Conservation (phyloP, 2,329 filamentous ascomycete genomes). For the Plectosphaerella cucumerina region DNA sequence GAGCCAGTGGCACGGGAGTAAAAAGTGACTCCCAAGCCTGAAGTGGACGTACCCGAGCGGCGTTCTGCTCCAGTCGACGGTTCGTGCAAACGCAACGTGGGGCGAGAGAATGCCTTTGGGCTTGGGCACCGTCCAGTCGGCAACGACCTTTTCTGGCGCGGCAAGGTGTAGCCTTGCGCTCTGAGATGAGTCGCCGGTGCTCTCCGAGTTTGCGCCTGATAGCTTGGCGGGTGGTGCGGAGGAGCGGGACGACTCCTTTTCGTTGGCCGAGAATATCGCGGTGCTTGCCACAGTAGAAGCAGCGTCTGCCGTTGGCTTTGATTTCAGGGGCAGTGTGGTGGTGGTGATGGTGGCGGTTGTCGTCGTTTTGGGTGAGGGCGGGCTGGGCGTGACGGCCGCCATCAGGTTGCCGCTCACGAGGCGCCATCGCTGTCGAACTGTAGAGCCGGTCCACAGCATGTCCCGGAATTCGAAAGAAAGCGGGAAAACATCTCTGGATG, state of each 20-base stretch:
- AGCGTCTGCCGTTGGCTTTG: neutral
- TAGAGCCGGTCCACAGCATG: conserved; percentile 32
- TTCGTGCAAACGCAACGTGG: conserved; percentile 22
- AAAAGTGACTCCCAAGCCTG: no score
- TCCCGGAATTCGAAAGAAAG: conserved; percentile 30
- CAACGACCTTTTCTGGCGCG: conserved; percentile 26
- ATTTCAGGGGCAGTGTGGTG: neutral
- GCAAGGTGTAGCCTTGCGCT: conserved; percentile 22
- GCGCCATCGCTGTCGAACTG: conserved; percentile 32
- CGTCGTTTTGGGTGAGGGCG: neutral
- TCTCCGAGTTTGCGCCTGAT: conserved; percentile 19
- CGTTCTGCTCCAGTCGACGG: conserved; percentile 37
- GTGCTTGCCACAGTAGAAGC: conserved; percentile 1
- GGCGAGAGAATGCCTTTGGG: conserved; percentile 24
- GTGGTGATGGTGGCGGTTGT: conserved; percentile 1
- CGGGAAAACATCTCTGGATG: conserved; percentile 39
- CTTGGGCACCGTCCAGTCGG: conserved; percentile 26
- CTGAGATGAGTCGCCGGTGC: conserved; percentile 19
- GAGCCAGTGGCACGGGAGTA: no score
- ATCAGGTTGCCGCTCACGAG: conserved; percentile 33
- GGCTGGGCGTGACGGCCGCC: neutral
- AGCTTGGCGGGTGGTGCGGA: conserved; percentile 8
- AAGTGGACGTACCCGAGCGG: no score
- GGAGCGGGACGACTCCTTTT: neutral
- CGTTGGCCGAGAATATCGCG: conserved; percentile 7